Conservation (phyloP, 176 grass and related monocot genomes). For the Triticum dicoccoides region DNA sequence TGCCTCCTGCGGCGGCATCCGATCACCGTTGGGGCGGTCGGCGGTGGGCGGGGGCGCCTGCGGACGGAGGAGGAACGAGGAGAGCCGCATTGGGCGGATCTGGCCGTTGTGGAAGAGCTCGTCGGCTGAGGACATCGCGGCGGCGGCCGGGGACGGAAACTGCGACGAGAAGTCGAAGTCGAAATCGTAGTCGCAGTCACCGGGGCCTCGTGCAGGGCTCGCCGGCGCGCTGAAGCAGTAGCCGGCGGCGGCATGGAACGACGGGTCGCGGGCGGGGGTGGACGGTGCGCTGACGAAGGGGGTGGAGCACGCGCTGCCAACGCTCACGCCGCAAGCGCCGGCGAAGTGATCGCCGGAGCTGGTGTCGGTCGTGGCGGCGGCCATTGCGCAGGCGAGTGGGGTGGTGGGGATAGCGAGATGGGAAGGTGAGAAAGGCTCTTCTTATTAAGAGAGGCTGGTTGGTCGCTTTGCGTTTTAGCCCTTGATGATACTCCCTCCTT, state of each 20-base stretch:
- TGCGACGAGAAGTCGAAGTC: conserved; percentile 46
- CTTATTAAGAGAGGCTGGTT: background rate
- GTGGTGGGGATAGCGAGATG: background rate
- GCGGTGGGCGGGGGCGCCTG: conserved; percentile 30
- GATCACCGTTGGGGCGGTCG: background rate
- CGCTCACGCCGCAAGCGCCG: background rate
- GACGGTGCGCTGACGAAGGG: conserved; percentile 58
- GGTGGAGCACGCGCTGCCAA: conserved; percentile 50
- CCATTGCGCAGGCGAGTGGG: conserved; percentile 25
- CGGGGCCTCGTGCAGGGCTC: conserved; percentile 55
- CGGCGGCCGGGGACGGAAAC: conserved; percentile 14
- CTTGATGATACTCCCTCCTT: background rate
- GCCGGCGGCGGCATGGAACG: background rate
- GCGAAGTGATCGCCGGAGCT: conserved; percentile 11
- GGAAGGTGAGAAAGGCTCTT: background rate
- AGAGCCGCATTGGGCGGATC: conserved; percentile 60
- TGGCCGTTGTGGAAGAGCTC: conserved; percentile 90
- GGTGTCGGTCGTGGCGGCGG: background rate
- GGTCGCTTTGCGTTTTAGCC: background rate
- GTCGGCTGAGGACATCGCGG: conserved; percentile 74
- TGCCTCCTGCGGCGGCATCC: background rate
- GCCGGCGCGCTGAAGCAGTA: conserved; percentile 76
- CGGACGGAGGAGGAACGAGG: conserved; percentile 41
- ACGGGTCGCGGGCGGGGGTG: conserved; percentile 42
- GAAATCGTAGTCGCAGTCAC: background rate